A percentile compares a stretch with the other conserved stretches of the same genome.
Evolutionary conservation across 2,329 filamentous ascomycete genomes (phyloP).

Genomic region (Gnomoniopsis smithogilvyi): DNA sequence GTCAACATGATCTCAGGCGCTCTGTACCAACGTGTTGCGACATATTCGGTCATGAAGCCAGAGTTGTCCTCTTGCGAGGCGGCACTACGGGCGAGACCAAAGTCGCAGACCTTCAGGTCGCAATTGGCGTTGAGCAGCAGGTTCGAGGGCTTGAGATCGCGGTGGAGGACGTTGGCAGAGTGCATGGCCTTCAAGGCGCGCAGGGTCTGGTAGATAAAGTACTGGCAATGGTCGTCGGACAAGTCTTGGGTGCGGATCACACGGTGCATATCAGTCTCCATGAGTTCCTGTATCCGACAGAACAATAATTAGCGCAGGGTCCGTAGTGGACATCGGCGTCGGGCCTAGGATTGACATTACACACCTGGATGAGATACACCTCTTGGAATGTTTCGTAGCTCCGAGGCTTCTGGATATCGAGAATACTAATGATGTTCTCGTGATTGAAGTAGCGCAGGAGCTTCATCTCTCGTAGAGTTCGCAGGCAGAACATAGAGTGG

Average conservation of each 20-base stretch:
- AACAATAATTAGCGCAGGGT: neutral
- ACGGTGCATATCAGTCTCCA: slow-evolving; percentile 99
- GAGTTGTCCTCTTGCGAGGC: slow-evolving; percentile 98
- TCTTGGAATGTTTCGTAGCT: slow-evolving; percentile 96
- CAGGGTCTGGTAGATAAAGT: slow-evolving; percentile 99
- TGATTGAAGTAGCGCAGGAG: slow-evolving; percentile 98
- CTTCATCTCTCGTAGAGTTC: slow-evolving; percentile 99
- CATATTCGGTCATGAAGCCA: slow-evolving; percentile 99
- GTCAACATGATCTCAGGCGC: slow-evolving; percentile 99
- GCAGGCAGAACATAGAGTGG: slow-evolving; percentile 97
- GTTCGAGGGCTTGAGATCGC: slow-evolving; percentile 97
- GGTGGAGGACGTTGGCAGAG: slow-evolving; percentile 95
- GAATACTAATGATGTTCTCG: slow-evolving; percentile 99
- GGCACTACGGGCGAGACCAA: slow-evolving; percentile 90
- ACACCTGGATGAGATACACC: slow-evolving; percentile 96
- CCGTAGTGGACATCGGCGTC: neutral
- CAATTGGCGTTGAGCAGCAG: slow-evolving; percentile 97
- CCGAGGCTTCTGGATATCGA: slow-evolving; percentile 97
- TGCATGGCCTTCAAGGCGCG: slow-evolving; percentile 99
- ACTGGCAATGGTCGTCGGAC: slow-evolving; percentile 98
- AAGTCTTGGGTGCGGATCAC: slow-evolving; percentile 98
- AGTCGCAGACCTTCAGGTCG: slow-evolving; percentile 98
- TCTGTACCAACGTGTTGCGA: slow-evolving; percentile 97
- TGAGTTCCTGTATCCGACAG: slow-evolving; percentile 68
- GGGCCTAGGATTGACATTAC: slow-evolving; percentile 20